Evolutionary conservation across 1,284 basidiomycete species (phyloP), one percentile per base, ranked within the genome.

Genomic region (Ustanciosporium gigantosporum): DNA sequence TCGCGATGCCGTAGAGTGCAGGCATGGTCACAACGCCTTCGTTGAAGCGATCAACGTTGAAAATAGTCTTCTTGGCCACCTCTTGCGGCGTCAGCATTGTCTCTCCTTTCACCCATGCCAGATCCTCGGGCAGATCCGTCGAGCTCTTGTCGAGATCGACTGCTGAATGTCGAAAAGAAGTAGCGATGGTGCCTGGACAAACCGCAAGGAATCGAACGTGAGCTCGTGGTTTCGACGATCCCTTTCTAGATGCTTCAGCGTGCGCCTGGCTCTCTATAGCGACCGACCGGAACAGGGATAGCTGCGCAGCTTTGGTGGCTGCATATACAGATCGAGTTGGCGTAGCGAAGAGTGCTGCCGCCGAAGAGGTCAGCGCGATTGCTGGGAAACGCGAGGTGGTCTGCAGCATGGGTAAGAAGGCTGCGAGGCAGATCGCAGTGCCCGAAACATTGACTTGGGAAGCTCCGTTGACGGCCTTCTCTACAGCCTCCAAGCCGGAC

Each of bases 281-380:
- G 23, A 91, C 83, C 4, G 87, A 81, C 77, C 89, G 86, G 78
- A 89, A 90, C 49, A 91, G 85, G 34, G 88, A 77, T 36, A 90
- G 82, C 2, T 88, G 87, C 0, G 89, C 88, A 2, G 87, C 82
- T 78, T 96, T 96, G 4, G 88, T 89, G 0, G 90, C 86, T 0
- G 84, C 85, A 77, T 96, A 96, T 22, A 96, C 79, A 0, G 88
- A 81, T 15, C 92, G 86, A 0, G 89, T 91, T 0, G 92, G 92
- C 0, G 91, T 86, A 0, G 91, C 88, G 21, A 92, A 84, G 7
- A 88, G 81, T 1, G 89, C 86, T 3, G 87, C 91, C 4, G 89
- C 82, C 6, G 88, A 90, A 8, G 89, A 90, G 29, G 94, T 80
- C 41, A 92, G 84, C 29, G 89, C 84, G 31, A 94, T 82, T 0